A percentile compares a stretch with the other conserved stretches of the same genome.
Conservation (phyloP, 2,329 filamentous ascomycete genomes). For the Neurospora sp. region DNA sequence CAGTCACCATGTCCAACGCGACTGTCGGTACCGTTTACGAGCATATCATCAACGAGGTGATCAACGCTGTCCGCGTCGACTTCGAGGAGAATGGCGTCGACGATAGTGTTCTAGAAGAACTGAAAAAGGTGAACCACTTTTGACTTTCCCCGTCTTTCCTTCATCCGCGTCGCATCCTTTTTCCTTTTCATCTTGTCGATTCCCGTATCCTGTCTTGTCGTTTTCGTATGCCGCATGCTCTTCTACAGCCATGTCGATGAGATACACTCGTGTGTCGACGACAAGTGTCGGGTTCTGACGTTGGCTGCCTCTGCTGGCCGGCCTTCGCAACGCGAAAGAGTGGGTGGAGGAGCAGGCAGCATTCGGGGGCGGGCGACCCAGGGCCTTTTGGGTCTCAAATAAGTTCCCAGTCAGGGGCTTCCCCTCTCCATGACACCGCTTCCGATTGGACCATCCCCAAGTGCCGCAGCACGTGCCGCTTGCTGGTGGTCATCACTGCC, state of each 20-base stretch:
- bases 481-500: not conserved
- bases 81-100: conserved; percentile 96
- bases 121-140: conserved; percentile 64
- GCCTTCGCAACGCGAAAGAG: conserved; percentile 19
- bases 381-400: conserved; percentile 44
- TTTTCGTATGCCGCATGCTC: not conserved
- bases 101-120: conserved; percentile 72
- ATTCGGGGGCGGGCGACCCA: conserved; percentile 33
- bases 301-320: conserved; percentile 9
- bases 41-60: conserved; percentile 72
- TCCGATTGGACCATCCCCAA: conserved; percentile 18
- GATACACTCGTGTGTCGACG: not conserved
- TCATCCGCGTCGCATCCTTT: conserved; percentile 3
- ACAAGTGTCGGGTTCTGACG: conserved; percentile 8
- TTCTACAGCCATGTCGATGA: not conserved
- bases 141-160: not conserved
- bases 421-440: conserved; percentile 11
- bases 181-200: conserved; percentile 10
- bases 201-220: conserved; percentile 7
- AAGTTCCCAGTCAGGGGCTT: conserved; percentile 27
- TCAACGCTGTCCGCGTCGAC: conserved; percentile 84
- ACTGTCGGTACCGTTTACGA: conserved; percentile 70
- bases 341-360: conserved; percentile 28
- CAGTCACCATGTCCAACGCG: conserved; percentile 45
- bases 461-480: conserved; percentile 12